Percentiles rank a stretch among this genome's conserved stretches.
phyloP scores from a whole-genome alignment of 805 yeast genomes.

The Jamesozyma piceae region DNA sequence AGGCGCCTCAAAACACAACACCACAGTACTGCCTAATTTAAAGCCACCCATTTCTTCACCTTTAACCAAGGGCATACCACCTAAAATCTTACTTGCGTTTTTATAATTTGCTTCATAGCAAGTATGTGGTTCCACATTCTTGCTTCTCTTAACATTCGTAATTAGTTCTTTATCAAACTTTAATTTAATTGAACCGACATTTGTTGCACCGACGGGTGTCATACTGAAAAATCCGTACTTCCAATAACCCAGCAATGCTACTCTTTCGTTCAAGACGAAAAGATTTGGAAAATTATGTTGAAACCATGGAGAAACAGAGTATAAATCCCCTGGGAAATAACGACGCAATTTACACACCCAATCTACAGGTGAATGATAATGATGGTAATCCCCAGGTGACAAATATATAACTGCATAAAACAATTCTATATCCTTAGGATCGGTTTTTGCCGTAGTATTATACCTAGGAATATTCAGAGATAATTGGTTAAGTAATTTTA shows the following conservation, averaged over 20 bases:
- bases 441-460: slow-evolving; percentile 9
- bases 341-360: slow-evolving; percentile 94
- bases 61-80: slow-evolving; percentile 80
- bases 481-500: slow-evolving; percentile 32
- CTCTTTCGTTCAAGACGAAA: slow-evolving; percentile 89
- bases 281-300: slow-evolving; percentile 79
- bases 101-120: slow-evolving; percentile 92
- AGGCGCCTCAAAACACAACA: slow-evolving; percentile 93
- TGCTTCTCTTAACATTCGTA: slow-evolving; percentile 56
- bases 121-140: slow-evolving; percentile 54
- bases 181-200: slow-evolving; percentile 88
- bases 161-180: slow-evolving; percentile 85
- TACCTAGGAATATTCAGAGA: slow-evolving; percentile 16
- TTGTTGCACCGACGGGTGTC: slow-evolving; percentile 99
- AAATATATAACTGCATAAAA: slow-evolving; percentile 86
- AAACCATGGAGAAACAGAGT: slow-evolving; percentile 93
- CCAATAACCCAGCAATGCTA: slow-evolving; percentile 92
- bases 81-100: slow-evolving; percentile 62
- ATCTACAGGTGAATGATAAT: slow-evolving; percentile 89
- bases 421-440: slow-evolving; percentile 44
- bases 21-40: slow-evolving; percentile 93
- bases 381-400: slow-evolving; percentile 98
- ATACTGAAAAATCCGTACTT: slow-evolving; percentile 92
- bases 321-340: slow-evolving; percentile 91
- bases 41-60: slow-evolving; percentile 98